Evolutionary conservation across 148 eudicot genomes (phyloP), one percentile per base, ranked within the genome.

Genomic region (Talinum fruticosum): DNA sequence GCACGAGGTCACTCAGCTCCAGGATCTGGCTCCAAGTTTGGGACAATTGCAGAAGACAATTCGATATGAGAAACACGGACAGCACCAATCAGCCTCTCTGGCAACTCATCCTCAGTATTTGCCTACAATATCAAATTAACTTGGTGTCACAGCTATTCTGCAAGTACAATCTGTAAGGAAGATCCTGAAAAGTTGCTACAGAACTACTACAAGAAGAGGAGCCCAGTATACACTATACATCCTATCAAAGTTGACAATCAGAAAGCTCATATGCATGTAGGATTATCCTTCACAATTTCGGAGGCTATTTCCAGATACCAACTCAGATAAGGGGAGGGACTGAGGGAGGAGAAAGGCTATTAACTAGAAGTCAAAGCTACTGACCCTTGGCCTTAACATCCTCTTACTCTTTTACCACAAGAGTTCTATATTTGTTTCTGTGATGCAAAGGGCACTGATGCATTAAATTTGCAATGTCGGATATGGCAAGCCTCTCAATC

Each of bases 71-170:
- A 89, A 69, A 86, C 91, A 72, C 97, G 93, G 71, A 93, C 90
- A 26, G 99, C 99, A 47, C 99, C 94, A 37, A 96, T 87, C 75
- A 96, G 82, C 73, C 87, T 88, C 90, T 96, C 99, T 64, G 97
- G 99, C 81, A 96, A 86, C 85, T 95, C 99, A 65, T 90, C 94
- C 19, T 81, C 72, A 0, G 89, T 83, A 81, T 93, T 95, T 74
- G 89, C 99, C 99, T 95, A 87, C 38, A 37, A 26, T 64, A 69
- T 47, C 45, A 69, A 54, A 51, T 71, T 26, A 74, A 26, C 44
- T 72, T 37, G 62, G 19, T 45, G 57, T 70, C 75, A 23, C 10
- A 19, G 6, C n/a, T 45, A 71, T 33, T 30, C 57, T 49, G 47
- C 38, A 70, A 24, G 61, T 16, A 65, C 36, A 35, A 30, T 29